Evolutionary conservation across 805 yeast genomes (phyloP).

Genomic region (Metschnikowia kofuensis): DNA sequence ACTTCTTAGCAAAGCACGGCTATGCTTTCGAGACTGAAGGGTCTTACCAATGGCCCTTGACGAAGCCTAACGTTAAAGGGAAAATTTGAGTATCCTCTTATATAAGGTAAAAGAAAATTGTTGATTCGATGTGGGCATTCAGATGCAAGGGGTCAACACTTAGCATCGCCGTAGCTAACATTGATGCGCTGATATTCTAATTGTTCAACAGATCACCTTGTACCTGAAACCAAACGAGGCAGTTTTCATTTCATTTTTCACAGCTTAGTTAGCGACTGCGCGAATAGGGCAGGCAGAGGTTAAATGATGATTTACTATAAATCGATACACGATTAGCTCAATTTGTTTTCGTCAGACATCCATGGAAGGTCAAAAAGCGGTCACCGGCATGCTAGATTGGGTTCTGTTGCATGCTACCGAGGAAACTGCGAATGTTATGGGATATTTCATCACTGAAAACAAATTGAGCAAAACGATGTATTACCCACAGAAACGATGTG

Average conservation of each 20-base stretch:
- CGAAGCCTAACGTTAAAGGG: conserved; percentile 45
- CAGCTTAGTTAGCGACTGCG: too few species aligned
- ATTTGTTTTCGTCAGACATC: conserved; percentile 67
- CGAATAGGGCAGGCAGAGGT: too few species aligned
- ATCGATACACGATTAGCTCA: not conserved
- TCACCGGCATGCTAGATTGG: conserved; percentile 82
- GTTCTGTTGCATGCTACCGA: conserved; percentile 88
- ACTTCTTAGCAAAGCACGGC: conserved; percentile 66
- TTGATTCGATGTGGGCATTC: too few species aligned
- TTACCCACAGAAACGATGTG: not conserved
- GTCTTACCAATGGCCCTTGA: conserved; percentile 88
- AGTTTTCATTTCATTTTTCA: too few species aligned
- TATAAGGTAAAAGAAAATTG: not conserved
- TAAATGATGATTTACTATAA: too few species aligned
- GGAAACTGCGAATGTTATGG: conserved; percentile 94
- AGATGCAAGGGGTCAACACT: too few species aligned
- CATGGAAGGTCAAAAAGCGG: conserved; percentile 87
- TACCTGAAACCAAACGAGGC: too few species aligned
- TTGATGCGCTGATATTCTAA: too few species aligned
- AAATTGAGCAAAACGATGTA: not conserved
- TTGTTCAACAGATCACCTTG: too few species aligned
- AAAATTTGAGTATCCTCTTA: conserved; percentile 18
- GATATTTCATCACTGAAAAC: conserved; percentile 66
- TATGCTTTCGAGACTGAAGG: conserved; percentile 63
- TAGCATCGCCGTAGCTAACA: too few species aligned